Base-by-base conservation (phyloP, 2,329 filamentous ascomycete species). In the Colletotrichum caudatum region DNA sequence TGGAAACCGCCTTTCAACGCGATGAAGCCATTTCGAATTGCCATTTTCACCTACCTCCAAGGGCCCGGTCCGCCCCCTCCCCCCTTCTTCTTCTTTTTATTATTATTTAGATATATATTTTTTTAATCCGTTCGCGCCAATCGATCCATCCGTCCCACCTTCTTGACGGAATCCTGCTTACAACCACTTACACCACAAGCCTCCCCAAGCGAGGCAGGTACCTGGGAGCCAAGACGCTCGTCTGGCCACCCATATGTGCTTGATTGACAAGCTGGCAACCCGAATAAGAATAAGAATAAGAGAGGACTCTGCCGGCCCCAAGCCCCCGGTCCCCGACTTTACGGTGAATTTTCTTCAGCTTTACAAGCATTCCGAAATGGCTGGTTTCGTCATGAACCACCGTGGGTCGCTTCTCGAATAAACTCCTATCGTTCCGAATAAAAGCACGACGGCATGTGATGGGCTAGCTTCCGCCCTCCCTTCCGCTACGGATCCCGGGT, bases 261-360 rank as follows among this genome's bases (percentile, higher is more conserved):
- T n/a, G 23, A 72, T 72, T 72, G 60, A 26, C 54, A 69, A 71
- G 37, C 23, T 54, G 35, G 18, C 23, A 63, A 64, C 54, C 59
- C 69, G 69, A 72, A 72, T 72, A 72, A 72, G 69, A 71, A 71
- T 71, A 71, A 69, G 69, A 69, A 69, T 64, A 44, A 66, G 69
- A 72, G 57, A 16, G 60, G 63, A 35, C 35, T 11, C 53, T 61
- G 46, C 62, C 26, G 35, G 54, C 41, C 53, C 60, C 9, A 23
- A 26, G 48, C 18, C 46, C 20, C 66, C 39, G 37, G 44, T 29
- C 53, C 51, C 53, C 23, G 35, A 70, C 56, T 57, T 67, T 50
- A 56, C 48, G 0, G 9, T 2, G 14, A 3, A 54, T n/a, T 33
- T 33, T 57, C 50, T 62, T 63, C 64, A 67, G 64, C 68, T 62